Evolutionary conservation across 768 basidiomycete genomes (phyloP).

Genomic region (Trametes sanguinea): DNA sequence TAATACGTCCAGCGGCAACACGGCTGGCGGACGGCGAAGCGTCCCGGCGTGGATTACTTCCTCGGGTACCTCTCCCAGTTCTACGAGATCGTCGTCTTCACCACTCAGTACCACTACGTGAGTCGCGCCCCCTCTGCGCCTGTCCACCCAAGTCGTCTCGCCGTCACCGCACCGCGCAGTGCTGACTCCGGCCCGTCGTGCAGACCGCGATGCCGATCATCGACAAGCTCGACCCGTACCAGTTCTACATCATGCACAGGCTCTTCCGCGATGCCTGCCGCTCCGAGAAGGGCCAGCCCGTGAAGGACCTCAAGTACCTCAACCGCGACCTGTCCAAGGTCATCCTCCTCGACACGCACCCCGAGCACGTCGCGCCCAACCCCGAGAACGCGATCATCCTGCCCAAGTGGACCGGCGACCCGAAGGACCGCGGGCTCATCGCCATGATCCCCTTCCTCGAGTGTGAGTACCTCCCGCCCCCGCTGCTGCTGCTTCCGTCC

Average conservation of each 20-base stretch:
- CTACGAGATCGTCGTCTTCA: slow-evolving; percentile 97
- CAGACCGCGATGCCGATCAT: slow-evolving; percentile 87
- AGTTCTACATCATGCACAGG: slow-evolving; percentile 83
- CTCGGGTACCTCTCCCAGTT: slow-evolving; percentile 96
- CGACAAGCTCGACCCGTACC: slow-evolving; percentile 93
- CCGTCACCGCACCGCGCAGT: too few species aligned
- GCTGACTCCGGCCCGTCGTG: slow-evolving; percentile 2
- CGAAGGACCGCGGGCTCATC: slow-evolving; percentile 74
- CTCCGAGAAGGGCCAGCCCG: slow-evolving; percentile 75
- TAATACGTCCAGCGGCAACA: slow-evolving; percentile 65
- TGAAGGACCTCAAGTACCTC: slow-evolving; percentile 95
- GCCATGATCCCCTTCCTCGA: slow-evolving; percentile 98
- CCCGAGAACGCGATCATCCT: slow-evolving; percentile 88
- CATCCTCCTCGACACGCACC: slow-evolving; percentile 80
- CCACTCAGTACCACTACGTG: slow-evolving; percentile 86
- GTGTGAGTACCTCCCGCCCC: slow-evolving; percentile 47
- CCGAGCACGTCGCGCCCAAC: slow-evolving; percentile 75
- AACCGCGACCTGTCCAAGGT: slow-evolving; percentile 94
- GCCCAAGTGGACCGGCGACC: slow-evolving; percentile 83
- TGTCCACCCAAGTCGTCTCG: background rate
- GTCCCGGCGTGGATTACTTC: slow-evolving; percentile 98
- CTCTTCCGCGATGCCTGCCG: slow-evolving; percentile 94
- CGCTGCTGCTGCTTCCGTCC: background rate
- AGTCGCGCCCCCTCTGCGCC: slow-evolving; percentile 29
- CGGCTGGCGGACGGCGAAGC: slow-evolving; percentile 97